phyloP scores from a whole-genome alignment of 768 basidiomycete genomes.

The Leccinum broughii region DNA sequence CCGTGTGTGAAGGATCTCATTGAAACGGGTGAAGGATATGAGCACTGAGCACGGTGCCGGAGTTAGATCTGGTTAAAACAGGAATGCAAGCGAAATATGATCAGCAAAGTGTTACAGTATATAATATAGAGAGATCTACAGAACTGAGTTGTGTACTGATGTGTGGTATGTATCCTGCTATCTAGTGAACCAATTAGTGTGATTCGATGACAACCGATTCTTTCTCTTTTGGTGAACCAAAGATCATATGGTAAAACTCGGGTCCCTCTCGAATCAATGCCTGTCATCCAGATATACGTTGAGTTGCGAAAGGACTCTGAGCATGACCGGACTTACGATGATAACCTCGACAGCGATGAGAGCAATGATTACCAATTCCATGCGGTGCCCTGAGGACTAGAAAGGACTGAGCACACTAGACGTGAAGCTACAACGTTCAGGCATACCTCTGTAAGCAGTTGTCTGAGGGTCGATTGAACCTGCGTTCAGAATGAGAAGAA shows the following conservation, averaged over 20 bases:
- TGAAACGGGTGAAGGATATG: neutral
- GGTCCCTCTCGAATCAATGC: constrained; percentile 78
- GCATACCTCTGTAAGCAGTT: constrained; percentile 77
- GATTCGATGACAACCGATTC: neutral
- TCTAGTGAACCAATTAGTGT: constrained; percentile 3
- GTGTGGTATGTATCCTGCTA: neutral
- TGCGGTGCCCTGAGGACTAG: constrained; percentile 86
- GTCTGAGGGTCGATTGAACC: constrained; percentile 86
- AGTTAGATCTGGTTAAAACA: neutral
- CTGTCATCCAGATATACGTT: constrained; percentile 35
- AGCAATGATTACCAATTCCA: constrained; percentile 94
- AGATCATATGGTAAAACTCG: constrained; percentile 63
- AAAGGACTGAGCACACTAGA: neutral
- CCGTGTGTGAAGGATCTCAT: constrained; percentile 15
- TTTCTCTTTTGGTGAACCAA: constrained; percentile 22
- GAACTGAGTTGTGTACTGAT: neutral
- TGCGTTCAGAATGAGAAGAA: constrained; percentile 26
- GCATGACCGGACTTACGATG: constrained; percentile 54
- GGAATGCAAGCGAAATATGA: neutral
- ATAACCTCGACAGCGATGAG: constrained; percentile 96
- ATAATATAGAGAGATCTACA: neutral
- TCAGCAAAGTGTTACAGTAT: neutral
- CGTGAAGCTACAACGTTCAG: neutral
- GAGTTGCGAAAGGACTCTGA: neutral
- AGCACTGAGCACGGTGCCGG: neutral